These are phyloP conservation scores for Schizopora paradoxa DNA, from an alignment of 1,284 basidiomycete species.

Conservation along the genomic window DNA sequence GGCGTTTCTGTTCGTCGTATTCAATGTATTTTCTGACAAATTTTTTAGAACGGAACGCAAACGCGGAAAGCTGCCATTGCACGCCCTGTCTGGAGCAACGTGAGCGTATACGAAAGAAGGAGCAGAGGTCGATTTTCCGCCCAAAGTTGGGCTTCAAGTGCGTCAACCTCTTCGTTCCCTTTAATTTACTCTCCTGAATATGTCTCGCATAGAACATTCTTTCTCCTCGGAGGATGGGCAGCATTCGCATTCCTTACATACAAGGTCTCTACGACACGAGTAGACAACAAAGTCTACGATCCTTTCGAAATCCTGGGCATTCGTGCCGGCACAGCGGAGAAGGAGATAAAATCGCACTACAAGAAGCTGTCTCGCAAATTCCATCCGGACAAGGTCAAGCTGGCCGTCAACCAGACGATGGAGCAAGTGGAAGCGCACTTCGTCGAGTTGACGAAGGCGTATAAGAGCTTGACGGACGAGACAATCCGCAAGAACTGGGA, in stretches of 20 bases:
- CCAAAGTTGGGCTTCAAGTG: slow-evolving; percentile 45
- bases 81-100: slow-evolving; percentile 58
- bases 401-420: slow-evolving; percentile 78
- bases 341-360: slow-evolving; percentile 95
- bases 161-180: slow-evolving; percentile 15
- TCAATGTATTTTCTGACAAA: slow-evolving; percentile 2
- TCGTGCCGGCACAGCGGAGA: slow-evolving; percentile 61
- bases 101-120: slow-evolving; percentile 38
- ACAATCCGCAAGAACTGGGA: slow-evolving; percentile 89
- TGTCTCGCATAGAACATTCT: slow-evolving; percentile 37
- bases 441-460: slow-evolving; percentile 95
- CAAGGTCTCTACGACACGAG: slow-evolving; percentile 54
- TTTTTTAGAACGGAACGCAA: slow-evolving; percentile 22
- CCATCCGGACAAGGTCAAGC: slow-evolving; percentile 95
- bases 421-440: slow-evolving; percentile 89
- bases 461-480: slow-evolving; percentile 96
- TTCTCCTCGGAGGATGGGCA: slow-evolving; percentile 74
- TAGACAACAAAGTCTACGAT: slow-evolving; percentile 78
- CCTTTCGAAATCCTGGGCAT: slow-evolving; percentile 95
- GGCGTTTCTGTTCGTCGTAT: slow-evolving; percentile 19
- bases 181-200: not conserved
- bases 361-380: slow-evolving; percentile 89
- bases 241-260: slow-evolving; percentile 66
- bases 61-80: slow-evolving; percentile 56
- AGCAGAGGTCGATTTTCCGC: slow-evolving; percentile 40